These are phyloP conservation scores for Blechomonas ayalai DNA, from an alignment of 208 protist genomes.

Conservation along the genomic window DNA sequence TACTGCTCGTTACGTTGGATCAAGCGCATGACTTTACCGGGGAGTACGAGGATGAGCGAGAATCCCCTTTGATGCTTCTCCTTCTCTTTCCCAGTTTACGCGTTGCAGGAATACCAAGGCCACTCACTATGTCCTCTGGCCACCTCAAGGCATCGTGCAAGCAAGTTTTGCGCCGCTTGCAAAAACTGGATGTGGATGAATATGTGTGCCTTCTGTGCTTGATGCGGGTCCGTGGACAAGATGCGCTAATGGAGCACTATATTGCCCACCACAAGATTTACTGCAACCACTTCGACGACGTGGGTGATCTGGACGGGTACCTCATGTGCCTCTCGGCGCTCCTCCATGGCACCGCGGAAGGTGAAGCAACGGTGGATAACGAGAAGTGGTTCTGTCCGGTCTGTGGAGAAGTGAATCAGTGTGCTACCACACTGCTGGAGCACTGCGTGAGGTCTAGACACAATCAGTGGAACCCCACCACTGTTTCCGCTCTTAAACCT, in stretches of 20 bases:
- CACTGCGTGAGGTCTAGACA: constrained; percentile 13
- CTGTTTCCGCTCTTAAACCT: constrained; percentile 27
- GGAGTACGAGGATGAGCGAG: too few species aligned
- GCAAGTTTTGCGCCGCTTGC: constrained; percentile 42
- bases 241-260: constrained; percentile 53
- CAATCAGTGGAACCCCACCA: constrained; percentile 30
- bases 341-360: constrained; percentile 11
- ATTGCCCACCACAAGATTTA: constrained; percentile 27
- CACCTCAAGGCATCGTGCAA: constrained; percentile 37
- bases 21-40: too few species aligned
- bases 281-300: constrained; percentile 44
- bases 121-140: constrained; percentile 6
- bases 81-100: not conserved
- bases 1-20: too few species aligned
- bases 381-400: constrained; percentile 43
- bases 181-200: constrained; percentile 15
- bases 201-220: constrained; percentile 47
- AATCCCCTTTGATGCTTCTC: constrained; percentile 2
- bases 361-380: not conserved
- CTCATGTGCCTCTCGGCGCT: constrained; percentile 12
- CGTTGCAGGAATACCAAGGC: constrained; percentile 3
- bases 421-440: constrained; percentile 2
- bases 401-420: constrained; percentile 16
- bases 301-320: constrained; percentile 38
- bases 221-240: constrained; percentile 27